Conservation (phyloP, 768 basidiomycete species). For the Cystobasidium tubakii region DNA sequence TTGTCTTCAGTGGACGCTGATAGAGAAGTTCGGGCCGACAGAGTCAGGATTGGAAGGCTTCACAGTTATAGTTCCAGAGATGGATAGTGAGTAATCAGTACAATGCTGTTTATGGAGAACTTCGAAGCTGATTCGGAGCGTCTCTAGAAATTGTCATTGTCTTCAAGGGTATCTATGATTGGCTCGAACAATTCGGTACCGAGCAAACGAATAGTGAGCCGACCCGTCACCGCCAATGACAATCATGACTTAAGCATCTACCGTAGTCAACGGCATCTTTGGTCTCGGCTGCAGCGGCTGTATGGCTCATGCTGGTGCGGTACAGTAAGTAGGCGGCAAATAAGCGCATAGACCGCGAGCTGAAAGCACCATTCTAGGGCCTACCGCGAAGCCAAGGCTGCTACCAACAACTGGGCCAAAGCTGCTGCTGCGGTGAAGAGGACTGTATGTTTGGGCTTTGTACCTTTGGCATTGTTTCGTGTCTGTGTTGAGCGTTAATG, state of each 20-base stretch:
- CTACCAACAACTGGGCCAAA: constrained; percentile 41
- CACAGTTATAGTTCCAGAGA: constrained; percentile 41
- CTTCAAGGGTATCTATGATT: constrained; percentile 41
- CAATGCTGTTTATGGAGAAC: background rate
- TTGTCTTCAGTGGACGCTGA: constrained; percentile 38
- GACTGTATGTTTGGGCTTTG: constrained; percentile 11
- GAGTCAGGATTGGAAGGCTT: constrained; percentile 38
- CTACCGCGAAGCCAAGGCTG: constrained; percentile 44
- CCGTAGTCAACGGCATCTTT: constrained; percentile 29
- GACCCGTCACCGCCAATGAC: background rate
- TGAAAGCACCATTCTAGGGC: background rate
- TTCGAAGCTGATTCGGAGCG: constrained; percentile 30
- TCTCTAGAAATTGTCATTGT: constrained; percentile 43
- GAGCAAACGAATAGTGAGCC: background rate
- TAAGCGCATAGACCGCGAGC: background rate
- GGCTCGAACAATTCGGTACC: constrained; percentile 27
- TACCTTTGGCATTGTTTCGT: background rate
- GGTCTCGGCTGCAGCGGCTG: constrained; percentile 42
- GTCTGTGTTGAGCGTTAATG: too few species aligned
- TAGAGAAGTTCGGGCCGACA: constrained; percentile 42
- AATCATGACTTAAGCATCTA: background rate
- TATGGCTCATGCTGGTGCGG: constrained; percentile 41
- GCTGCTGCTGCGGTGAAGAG: constrained; percentile 38
- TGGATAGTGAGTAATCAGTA: constrained; percentile 32
- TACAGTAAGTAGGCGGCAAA: constrained; percentile 7